Evolutionary conservation across 192 early-diverging fungal species (phyloP).

Genomic region (Entomortierella lignicola): DNA sequence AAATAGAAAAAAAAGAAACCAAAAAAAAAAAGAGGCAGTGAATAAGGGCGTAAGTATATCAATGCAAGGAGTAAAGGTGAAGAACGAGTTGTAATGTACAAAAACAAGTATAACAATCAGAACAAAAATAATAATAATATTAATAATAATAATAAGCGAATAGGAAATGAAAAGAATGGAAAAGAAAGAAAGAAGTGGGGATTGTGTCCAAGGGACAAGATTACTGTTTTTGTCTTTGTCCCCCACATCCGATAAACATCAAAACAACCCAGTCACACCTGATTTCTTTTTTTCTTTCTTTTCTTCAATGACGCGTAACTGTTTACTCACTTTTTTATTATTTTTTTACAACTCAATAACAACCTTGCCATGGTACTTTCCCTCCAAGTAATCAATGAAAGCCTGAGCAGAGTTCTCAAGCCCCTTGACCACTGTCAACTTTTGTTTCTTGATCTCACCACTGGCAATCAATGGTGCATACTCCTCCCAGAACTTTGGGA

Average conservation of each 20-base stretch:
- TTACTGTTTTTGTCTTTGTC: too few species aligned
- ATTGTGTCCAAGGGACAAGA: neutral
- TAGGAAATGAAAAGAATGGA: neutral
- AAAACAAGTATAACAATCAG: neutral
- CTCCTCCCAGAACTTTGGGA: constrained; percentile 24
- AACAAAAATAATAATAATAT: too few species aligned
- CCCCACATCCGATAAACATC: too few species aligned
- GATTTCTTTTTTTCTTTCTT: too few species aligned
- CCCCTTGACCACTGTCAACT: neutral
- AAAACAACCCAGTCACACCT: too few species aligned
- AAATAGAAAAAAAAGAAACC: too few species aligned
- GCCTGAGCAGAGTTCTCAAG: constrained; percentile 4
- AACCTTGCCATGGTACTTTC: constrained; percentile 29
- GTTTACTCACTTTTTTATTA: too few species aligned
- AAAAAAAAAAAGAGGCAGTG: too few species aligned
- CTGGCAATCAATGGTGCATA: constrained; percentile 26
- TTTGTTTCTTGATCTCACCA: constrained; percentile 14
- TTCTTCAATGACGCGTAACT: neutral
- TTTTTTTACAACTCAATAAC: too few species aligned
- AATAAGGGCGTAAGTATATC: too few species aligned
- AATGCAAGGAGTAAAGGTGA: too few species aligned
- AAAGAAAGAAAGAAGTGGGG: neutral
- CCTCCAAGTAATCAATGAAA: constrained; percentile 16
- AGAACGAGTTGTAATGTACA: neutral
- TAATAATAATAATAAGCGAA: neutral